Evolutionary conservation across 768 basidiomycete species (phyloP).

Genomic region (Piloderma croceum): DNA sequence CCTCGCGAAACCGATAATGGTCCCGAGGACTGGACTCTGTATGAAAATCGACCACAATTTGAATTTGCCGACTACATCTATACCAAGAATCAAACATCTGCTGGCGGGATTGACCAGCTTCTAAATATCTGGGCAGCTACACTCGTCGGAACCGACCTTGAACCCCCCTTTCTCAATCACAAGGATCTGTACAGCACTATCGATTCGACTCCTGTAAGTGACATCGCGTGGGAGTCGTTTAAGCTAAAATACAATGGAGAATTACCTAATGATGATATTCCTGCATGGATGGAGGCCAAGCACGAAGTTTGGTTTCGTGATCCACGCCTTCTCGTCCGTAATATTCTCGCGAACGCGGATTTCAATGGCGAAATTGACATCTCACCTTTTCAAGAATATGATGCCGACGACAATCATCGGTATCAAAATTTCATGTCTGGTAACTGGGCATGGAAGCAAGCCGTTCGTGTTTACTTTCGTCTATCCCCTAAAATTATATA

Average conservation of each 20-base stretch:
- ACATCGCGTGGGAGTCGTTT: slow-evolving; percentile 24
- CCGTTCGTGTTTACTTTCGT: slow-evolving; percentile 16
- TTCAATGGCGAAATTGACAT: slow-evolving; percentile 30
- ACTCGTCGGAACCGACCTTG: slow-evolving; percentile 12
- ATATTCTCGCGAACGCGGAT: slow-evolving; percentile 30
- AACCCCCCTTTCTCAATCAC: slow-evolving; percentile 19
- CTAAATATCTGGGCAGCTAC: too few species aligned
- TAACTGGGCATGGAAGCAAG: slow-evolving; percentile 36
- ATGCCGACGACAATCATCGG: slow-evolving; percentile 17
- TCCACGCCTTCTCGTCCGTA: slow-evolving; percentile 20
- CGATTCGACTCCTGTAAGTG: slow-evolving; percentile 20
- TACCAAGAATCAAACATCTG: too few species aligned
- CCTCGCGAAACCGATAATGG: not conserved
- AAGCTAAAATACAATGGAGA: slow-evolving; percentile 13
- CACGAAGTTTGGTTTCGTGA: slow-evolving; percentile 32
- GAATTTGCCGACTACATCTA: slow-evolving; percentile 17
- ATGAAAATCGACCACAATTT: slow-evolving; percentile 13
- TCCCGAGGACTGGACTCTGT: slow-evolving; percentile 17
- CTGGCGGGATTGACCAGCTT: too few species aligned
- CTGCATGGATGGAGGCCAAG: slow-evolving; percentile 27
- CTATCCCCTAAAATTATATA: not conserved
- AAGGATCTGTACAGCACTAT: slow-evolving; percentile 22
- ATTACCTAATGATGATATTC: slow-evolving; percentile 12
- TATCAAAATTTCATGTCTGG: slow-evolving; percentile 37
- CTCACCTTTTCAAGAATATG: slow-evolving; percentile 23